Percentiles rank a stretch among this genome's conserved stretches.
Evolutionary conservation across 371 early-diverging fungal genomes (phyloP).

Genomic region (Mucor indicus): DNA sequence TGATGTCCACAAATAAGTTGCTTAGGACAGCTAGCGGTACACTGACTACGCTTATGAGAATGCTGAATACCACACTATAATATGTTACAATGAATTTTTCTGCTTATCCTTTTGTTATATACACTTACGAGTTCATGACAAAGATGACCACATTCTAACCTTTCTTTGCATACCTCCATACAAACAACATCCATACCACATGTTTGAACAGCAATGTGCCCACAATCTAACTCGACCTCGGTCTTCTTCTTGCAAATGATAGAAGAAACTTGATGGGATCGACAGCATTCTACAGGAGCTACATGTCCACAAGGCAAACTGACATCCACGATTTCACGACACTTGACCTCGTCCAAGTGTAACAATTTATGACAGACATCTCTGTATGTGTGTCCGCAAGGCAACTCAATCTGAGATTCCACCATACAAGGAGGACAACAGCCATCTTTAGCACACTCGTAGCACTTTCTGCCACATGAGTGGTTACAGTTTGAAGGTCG

Average conservation of each 20-base stretch:
- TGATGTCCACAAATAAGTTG: constrained; percentile 48
- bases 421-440: constrained; percentile 32
- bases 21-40: constrained; percentile 36
- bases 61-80: constrained; percentile 34
- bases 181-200: constrained; percentile 12
- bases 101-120: no score
- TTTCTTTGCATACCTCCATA: constrained; percentile 1
- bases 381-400: constrained; percentile 22
- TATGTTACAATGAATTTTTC: background rate
- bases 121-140: constrained; percentile 15
- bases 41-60: constrained; percentile 27
- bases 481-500: constrained; percentile 29
- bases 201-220: constrained; percentile 8
- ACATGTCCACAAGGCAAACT: background rate
- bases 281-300: background rate
- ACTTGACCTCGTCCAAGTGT: background rate
- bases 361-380: constrained; percentile 9
- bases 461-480: constrained; percentile 30
- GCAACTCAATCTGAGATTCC: background rate
- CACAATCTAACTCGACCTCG: constrained; percentile 9
- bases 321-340: constrained; percentile 9
- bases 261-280: no score
- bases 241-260: background rate
- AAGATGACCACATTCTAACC: constrained; percentile 15
- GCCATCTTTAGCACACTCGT: constrained; percentile 19